Percentiles rank a stretch among this genome's conserved stretches.
phyloP scores from a whole-genome alignment of 1,284 basidiomycete species.

The Sanguinoderma infundibulare region DNA sequence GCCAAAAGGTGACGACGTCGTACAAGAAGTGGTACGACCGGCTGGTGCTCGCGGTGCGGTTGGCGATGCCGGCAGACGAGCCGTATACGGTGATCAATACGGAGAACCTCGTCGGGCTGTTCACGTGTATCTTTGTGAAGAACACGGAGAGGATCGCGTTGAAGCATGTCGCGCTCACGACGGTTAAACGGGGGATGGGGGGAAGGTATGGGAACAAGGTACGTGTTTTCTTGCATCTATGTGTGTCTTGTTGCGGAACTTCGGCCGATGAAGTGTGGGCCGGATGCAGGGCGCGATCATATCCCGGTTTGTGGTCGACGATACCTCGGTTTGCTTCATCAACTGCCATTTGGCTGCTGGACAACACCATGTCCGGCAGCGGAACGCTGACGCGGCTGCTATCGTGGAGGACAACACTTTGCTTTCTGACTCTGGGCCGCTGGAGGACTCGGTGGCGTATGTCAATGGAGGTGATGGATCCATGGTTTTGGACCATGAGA shows the following conservation, averaged over 20 bases:
- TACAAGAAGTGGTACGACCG: constrained; percentile 91
- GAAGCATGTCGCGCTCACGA: constrained; percentile 76
- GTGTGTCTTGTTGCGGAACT: background rate
- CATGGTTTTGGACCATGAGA: constrained; percentile 94
- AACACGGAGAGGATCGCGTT: constrained; percentile 60
- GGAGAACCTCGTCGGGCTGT: constrained; percentile 91
- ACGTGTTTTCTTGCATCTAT: constrained; percentile 19
- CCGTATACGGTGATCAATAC: constrained; percentile 84
- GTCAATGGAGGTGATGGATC: constrained; percentile 92
- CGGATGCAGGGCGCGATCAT: constrained; percentile 84
- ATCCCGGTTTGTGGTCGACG: constrained; percentile 87
- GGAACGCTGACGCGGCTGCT: constrained; percentile 87
- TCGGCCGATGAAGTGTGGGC: background rate
- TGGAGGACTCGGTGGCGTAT: constrained; percentile 62
- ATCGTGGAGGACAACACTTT: constrained; percentile 84
- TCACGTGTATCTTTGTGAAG: constrained; percentile 88
- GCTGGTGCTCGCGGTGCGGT: constrained; percentile 72
- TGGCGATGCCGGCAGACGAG: constrained; percentile 67
- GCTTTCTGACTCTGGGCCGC: constrained; percentile 49
- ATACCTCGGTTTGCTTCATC: constrained; percentile 92
- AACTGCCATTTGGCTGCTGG: constrained; percentile 98
- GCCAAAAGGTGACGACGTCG: constrained; percentile 80
- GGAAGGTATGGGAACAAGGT: constrained; percentile 97
- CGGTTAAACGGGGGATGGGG: constrained; percentile 90
- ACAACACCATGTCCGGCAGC: constrained; percentile 78